Evolutionary conservation across 495 filamentous ascomycete genomes (phyloP), one percentile per base, ranked within the genome.

Genomic region (Astrocystis sublimbata): DNA sequence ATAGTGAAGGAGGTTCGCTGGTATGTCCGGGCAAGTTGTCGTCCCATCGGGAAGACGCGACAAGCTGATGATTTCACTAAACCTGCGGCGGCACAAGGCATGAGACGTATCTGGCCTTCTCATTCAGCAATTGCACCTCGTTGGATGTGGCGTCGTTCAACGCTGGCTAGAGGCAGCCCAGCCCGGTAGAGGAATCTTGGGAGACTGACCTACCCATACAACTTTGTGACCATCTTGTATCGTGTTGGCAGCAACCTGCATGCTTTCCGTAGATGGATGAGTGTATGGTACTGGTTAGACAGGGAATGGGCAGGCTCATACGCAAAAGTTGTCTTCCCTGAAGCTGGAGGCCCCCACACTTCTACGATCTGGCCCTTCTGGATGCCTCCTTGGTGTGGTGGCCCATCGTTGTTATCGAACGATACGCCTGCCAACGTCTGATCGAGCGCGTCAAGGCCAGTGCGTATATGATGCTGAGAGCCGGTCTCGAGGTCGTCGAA

Each of bases 271-370:
- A 30, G 31, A 30, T 26, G 47, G 42, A 58, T 69, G 19, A 69
- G 62, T 52, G 60, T 9, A 53, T 36, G 17, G 26, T 13, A 36
- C 9, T 21, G 33, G 45, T 43, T 19, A 10, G 33, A 46, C 15
- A 9, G 41, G 24, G 12, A 42, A 10, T 23, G 40, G n/a, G 19
- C 26, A 7, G 17, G 8, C 28, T 61, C 70, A 61, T 72, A 96
- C 93, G 86, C 89, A 64, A 98, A 76, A 5, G 88, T 77, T 0
- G 93, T 96, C 75, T 98, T 98, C 12, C 94, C 94, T 15, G 83
- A 84, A 1, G 93, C 93, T 9, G 91, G 90, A 15, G 94, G 92
- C 0, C 94, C 94, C 77, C 88, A 96, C 31, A 97, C 76, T 73
- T 98, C 94, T 6, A 88, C 88, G n/a, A 96, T 81, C 70, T 92